phyloP scores from a whole-genome alignment of 768 basidiomycete genomes.

The Sistotremastrum suecicum region DNA sequence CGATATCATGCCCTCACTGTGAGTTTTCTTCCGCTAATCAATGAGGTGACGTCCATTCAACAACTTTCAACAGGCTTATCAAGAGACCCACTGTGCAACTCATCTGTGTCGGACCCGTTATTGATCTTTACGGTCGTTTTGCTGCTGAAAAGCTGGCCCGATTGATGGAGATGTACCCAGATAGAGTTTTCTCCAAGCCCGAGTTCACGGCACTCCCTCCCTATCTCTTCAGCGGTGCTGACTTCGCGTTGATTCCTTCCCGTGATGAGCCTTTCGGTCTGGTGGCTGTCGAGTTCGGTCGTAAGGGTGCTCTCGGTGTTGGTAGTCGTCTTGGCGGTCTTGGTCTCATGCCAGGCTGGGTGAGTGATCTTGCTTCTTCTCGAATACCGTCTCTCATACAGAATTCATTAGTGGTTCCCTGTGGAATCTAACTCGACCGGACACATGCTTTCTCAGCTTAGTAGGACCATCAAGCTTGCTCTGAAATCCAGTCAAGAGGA shows the following conservation, averaged over 20 bases:
- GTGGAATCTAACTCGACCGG: slow-evolving; percentile 87
- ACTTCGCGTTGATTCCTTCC: slow-evolving; percentile 91
- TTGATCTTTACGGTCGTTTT: slow-evolving; percentile 89
- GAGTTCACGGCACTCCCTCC: slow-evolving; percentile 92
- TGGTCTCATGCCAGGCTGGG: slow-evolving; percentile 97
- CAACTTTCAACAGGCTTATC: slow-evolving; percentile 40
- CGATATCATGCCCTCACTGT: slow-evolving; percentile 86
- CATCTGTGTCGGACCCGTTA: slow-evolving; percentile 85
- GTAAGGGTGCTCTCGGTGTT: slow-evolving; percentile 93
- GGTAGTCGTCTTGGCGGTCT: slow-evolving; percentile 89
- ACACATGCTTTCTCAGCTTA: slow-evolving; percentile 89
- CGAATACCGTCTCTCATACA: neutral
- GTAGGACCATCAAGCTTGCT: slow-evolving; percentile 90
- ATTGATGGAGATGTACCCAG: slow-evolving; percentile 90
- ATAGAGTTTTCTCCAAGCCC: slow-evolving; percentile 89
- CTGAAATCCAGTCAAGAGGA: slow-evolving; percentile 84
- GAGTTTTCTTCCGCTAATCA: slow-evolving; percentile 18
- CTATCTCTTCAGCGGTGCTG: slow-evolving; percentile 87
- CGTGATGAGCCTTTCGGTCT: slow-evolving; percentile 95
- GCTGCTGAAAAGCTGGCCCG: slow-evolving; percentile 89
- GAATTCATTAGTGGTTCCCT: slow-evolving; percentile 70
- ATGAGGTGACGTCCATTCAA: neutral
- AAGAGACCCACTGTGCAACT: slow-evolving; percentile 79
- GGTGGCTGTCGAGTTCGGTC: slow-evolving; percentile 91
- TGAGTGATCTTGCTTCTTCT: slow-evolving; percentile 24